Evolutionary conservation across 805 yeast genomes (phyloP), one percentile per base, ranked within the genome.

Genomic region (Pichia californica): DNA sequence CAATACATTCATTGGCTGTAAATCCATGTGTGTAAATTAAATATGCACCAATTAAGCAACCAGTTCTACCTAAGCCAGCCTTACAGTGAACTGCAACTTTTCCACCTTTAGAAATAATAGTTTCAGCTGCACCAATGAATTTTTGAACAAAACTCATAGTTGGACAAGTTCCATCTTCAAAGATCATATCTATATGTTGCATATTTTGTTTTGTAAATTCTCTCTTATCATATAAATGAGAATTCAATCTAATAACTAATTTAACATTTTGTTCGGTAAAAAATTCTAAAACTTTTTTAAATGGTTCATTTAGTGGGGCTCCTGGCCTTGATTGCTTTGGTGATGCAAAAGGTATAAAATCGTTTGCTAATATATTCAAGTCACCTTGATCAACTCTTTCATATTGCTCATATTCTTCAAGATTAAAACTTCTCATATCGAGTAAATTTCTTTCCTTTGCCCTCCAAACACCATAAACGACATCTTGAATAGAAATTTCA

Each of bases 11-110:
- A 60, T 77, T 84, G 3, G 99, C 99, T 5, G 98, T 93, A 60
- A 93, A 93, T 0, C 97, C 97, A 61, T 91, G 93, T 2, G 96
- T 88, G 61, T 93, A 93, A 40, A 93, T 93, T 52, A 93, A 71
- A 63, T 91, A 96, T 0, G 99, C 99, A 7, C 99, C 99, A 51
- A 93, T 93, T 40, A 93, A 73, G 66, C 99, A 93, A 16, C 99
- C 99, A 0, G 99, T 93, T 69, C 99, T 77, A 11, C 99, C 99
- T 45, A 93, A 70, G 5, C 99, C 99, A 5, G 99, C 99, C 61
- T 93, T 91, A 71, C 99, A 93, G 63, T 93, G 99, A n/a, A 93
- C 98, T 2, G 99, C 99, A 48, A 93, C 83, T 59, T 88, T 88
- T 16, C 96, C 97, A 11, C 94, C 93, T 41, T 80, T 75, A 32